These are phyloP conservation scores for Spathaspora hagerdaliae DNA, from an alignment of 805 yeast genomes.

Conservation along the genomic window DNA sequence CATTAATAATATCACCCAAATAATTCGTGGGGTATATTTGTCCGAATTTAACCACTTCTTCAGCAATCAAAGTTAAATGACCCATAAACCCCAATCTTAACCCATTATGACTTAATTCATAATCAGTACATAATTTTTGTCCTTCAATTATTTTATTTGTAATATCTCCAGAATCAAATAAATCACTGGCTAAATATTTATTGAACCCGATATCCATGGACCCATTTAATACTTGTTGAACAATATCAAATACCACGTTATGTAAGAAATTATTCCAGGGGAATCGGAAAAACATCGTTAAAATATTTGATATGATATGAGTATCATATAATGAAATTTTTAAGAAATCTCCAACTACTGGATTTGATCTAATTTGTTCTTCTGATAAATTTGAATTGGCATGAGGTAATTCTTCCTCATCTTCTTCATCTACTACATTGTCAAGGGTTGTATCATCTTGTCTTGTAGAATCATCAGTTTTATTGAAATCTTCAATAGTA, in stretches of 20 bases:
- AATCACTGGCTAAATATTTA: slow-evolving; percentile 48
- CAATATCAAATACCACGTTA: slow-evolving; percentile 45
- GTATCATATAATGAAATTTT: slow-evolving; percentile 41
- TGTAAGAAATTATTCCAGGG: slow-evolving; percentile 47
- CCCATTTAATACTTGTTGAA: slow-evolving; percentile 45
- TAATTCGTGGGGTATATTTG: slow-evolving; percentile 35
- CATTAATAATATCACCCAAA: slow-evolving; percentile 34
- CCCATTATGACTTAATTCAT: slow-evolving; percentile 46
- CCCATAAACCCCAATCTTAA: slow-evolving; percentile 94
- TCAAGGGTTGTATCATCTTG: slow-evolving; percentile 32
- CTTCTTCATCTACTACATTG: slow-evolving; percentile 22
- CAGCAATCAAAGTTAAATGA: slow-evolving; percentile 88
- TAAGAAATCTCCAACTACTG: slow-evolving; percentile 42
- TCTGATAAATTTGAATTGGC: slow-evolving; percentile 42
- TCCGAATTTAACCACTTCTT: slow-evolving; percentile 91
- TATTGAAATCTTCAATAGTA: slow-evolving; percentile 3
- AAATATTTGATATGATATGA: slow-evolving; percentile 38
- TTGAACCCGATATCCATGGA: slow-evolving; percentile 48
- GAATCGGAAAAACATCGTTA: slow-evolving; percentile 41
- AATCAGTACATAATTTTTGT: slow-evolving; percentile 60
- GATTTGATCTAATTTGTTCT: slow-evolving; percentile 37
- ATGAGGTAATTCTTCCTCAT: slow-evolving; percentile 38
- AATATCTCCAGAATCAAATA: slow-evolving; percentile 49
- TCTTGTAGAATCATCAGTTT: slow-evolving; percentile 22
- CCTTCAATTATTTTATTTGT: slow-evolving; percentile 40